phyloP scores from a whole-genome alignment of 306 rosid genomes.

The Benincasa hispida region DNA sequence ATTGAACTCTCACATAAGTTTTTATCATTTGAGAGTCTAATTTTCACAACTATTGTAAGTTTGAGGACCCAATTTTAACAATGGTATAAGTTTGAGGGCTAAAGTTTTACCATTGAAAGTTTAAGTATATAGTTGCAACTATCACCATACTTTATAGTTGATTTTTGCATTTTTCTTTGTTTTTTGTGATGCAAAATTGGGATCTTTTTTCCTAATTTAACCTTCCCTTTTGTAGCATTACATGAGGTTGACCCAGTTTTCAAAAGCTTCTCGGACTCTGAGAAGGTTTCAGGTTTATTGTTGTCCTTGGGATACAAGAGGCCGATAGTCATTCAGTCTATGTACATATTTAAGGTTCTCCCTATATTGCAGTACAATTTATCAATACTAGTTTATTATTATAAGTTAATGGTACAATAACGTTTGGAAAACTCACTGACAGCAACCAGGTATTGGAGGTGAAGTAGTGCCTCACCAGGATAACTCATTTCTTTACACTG shows the following conservation, averaged over 20 bases:
- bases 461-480: constrained; percentile 99
- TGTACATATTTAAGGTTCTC: constrained; percentile 90
- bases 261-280: constrained; percentile 54
- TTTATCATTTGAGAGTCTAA: too few species aligned
- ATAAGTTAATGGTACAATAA: not conserved
- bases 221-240: constrained; percentile 42
- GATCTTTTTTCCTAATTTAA: not conserved
- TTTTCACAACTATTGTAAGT: too few species aligned
- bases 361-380: not conserved
- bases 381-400: not conserved
- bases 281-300: constrained; percentile 50
- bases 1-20: too few species aligned
- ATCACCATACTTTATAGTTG: too few species aligned
- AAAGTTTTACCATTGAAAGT: too few species aligned
- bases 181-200: not conserved
- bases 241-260: constrained; percentile 78
- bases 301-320: constrained; percentile 67
- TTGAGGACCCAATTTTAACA: too few species aligned
- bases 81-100: too few species aligned
- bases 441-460: constrained; percentile 99
- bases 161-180: too few species aligned
- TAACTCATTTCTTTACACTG: constrained; percentile 80
- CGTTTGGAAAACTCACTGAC: constrained; percentile 15
- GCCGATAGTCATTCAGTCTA: constrained; percentile 72
- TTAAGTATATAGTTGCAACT: too few species aligned